phyloP scores from a whole-genome alignment of 805 yeast genomes.

The Nakazawaea holstii region DNA sequence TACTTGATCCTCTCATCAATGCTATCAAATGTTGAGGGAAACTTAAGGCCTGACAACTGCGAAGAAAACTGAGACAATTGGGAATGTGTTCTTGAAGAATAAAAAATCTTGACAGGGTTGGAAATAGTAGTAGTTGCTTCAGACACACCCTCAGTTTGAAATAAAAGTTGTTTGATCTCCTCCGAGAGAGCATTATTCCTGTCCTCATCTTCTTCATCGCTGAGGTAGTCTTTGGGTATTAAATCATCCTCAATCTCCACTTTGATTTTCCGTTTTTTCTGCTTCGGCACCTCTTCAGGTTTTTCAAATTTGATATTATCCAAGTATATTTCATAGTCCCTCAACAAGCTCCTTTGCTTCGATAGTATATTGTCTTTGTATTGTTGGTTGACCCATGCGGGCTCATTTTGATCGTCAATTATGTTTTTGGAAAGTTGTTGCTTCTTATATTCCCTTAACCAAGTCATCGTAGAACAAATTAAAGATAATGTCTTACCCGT shows the following conservation, averaged over 20 bases:
- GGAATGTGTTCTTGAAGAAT: conserved; percentile 86
- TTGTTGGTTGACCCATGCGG: conserved; percentile 32
- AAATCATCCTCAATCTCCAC: conserved; percentile 23
- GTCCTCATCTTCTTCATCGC: conserved; percentile 23
- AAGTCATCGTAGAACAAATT: conserved; percentile 79
- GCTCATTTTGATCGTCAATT: conserved; percentile 34
- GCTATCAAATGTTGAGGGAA: conserved; percentile 52
- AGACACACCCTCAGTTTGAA: conserved; percentile 29
- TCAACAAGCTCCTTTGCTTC: conserved; percentile 21
- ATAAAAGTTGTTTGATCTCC: conserved; percentile 46
- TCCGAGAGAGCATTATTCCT: conserved; percentile 29
- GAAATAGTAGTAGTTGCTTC: background rate
- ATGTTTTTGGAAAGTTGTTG: conserved; percentile 16
- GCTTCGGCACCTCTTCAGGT: conserved; percentile 21
- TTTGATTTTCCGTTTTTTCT: conserved; percentile 14
- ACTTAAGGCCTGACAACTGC: conserved; percentile 57
- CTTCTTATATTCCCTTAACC: conserved; percentile 51
- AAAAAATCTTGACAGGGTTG: conserved; percentile 46
- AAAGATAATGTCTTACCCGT: conserved; percentile 88
- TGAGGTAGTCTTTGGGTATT: conserved; percentile 32
- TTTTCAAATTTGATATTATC: conserved; percentile 25
- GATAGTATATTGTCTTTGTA: conserved; percentile 28
- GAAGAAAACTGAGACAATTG: conserved; percentile 77
- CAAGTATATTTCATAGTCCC: conserved; percentile 36
- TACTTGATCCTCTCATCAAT: conserved; percentile 55